Evolutionary conservation across 805 yeast genomes (phyloP).

Genomic region (Metschnikowia borealis): DNA sequence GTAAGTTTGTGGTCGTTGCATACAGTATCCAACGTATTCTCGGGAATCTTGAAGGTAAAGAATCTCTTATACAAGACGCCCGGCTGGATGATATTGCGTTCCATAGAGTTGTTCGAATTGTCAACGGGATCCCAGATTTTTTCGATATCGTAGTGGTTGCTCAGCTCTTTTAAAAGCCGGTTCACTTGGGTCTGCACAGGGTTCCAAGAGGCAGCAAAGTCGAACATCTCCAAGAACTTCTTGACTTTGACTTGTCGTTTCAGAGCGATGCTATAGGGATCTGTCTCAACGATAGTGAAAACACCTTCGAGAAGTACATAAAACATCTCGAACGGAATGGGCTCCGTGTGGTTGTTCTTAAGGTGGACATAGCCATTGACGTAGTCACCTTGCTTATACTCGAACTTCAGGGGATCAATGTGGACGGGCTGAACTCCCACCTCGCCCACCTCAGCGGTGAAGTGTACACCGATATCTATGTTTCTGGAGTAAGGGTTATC

Average conservation of each 20-base stretch:
- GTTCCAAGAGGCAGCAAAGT: conserved; percentile 48
- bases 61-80: conserved; percentile 30
- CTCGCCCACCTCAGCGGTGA: conserved; percentile 34
- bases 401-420: conserved; percentile 32
- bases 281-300: conserved; percentile 21
- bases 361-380: conserved; percentile 51
- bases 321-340: conserved; percentile 60
- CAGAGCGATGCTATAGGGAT: conserved; percentile 12
- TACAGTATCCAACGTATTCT: conserved; percentile 33
- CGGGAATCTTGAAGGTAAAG: conserved; percentile 40
- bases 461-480: conserved; percentile 25
- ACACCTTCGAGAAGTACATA: conserved; percentile 54
- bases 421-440: conserved; percentile 23
- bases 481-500: conserved; percentile 25
- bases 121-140: conserved; percentile 24
- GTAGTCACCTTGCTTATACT: conserved; percentile 63
- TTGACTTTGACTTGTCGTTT: conserved; percentile 21
- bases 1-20: conserved; percentile 30
- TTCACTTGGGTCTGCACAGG: conserved; percentile 26
- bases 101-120: conserved; percentile 21
- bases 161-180: conserved; percentile 27
- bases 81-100: conserved; percentile 19
- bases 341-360: conserved; percentile 36
- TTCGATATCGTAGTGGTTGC: conserved; percentile 7
- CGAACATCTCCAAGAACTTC: conserved; percentile 38